Evolutionary conservation across 139 green algal species (phyloP).

Genomic region (Trebouxia sp.): DNA sequence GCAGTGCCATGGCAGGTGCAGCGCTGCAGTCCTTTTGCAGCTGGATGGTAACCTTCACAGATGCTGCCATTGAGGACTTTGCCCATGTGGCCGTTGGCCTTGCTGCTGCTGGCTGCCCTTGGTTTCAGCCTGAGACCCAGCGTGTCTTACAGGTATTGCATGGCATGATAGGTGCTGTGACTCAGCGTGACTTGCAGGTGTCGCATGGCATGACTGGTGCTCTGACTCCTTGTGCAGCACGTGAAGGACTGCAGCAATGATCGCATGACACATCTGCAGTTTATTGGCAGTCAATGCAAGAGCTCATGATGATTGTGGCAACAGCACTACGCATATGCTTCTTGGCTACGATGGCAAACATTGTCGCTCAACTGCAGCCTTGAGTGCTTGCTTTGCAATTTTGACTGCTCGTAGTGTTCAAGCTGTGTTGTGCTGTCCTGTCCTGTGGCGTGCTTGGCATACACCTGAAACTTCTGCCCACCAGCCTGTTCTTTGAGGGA

Average conservation of each 20-base stretch:
- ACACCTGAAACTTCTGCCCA: neutral
- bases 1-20: neutral
- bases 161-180: neutral
- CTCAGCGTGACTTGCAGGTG: neutral
- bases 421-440: neutral
- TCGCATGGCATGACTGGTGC: neutral
- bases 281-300: too few species aligned
- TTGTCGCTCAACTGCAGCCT: too few species aligned
- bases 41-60: constrained; percentile 24
- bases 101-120: constrained; percentile 13
- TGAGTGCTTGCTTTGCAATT: too few species aligned
- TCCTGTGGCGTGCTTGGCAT: neutral
- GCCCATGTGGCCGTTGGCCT: neutral
- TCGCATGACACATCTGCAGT: too few species aligned
- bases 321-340: too few species aligned
- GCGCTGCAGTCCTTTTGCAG: constrained; percentile 5
- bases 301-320: too few species aligned
- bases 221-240: neutral
- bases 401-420: neutral
- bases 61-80: neutral
- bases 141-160: neutral
- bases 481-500: neutral
- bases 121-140: constrained; percentile 1
- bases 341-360: too few species aligned
- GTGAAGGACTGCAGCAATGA: too few species aligned